Conservation (phyloP, 2,329 filamentous ascomycete species). For the Rutstroemia sp. region DNA sequence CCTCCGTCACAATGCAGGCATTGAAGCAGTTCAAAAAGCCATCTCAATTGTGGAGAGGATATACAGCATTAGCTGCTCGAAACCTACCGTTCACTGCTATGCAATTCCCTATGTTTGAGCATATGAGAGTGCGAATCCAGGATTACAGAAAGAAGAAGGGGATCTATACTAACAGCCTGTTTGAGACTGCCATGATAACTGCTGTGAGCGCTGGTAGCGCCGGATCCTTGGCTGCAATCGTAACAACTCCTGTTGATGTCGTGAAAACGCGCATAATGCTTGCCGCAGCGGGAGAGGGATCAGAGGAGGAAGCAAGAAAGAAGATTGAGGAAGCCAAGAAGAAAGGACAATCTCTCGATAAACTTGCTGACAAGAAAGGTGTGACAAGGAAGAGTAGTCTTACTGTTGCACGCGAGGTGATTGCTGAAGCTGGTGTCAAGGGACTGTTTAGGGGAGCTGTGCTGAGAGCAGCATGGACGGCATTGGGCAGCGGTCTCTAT, state of each 20-base stretch:
- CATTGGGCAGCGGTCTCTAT: constrained; percentile 76
- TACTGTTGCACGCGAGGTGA: constrained; percentile 57
- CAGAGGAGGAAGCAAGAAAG: constrained; percentile 24
- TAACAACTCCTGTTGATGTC: constrained; percentile 87
- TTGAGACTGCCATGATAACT: constrained; percentile 64
- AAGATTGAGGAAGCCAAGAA: constrained; percentile 19
- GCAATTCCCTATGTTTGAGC: constrained; percentile 83
- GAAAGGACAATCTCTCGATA: constrained; percentile 22
- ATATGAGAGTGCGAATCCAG: constrained; percentile 49
- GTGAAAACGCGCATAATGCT: constrained; percentile 90
- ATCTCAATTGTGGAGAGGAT: constrained; percentile 57
- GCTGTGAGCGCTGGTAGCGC: constrained; percentile 66
- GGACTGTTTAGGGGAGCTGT: constrained; percentile 73
- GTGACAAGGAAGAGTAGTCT: constrained; percentile 39
- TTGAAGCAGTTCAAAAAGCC: constrained; percentile 49
- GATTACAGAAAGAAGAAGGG: constrained; percentile 33
- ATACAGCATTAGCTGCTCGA: constrained; percentile 71
- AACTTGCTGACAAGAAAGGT: constrained; percentile 26
- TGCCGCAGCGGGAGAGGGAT: constrained; percentile 36
- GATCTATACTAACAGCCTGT: constrained; percentile 32
- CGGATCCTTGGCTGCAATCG: constrained; percentile 64
- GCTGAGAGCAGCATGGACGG: constrained; percentile 72
- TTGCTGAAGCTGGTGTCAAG: constrained; percentile 57
- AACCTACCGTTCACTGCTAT: constrained; percentile 84
- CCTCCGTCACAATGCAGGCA: constrained; percentile 44